Evolutionary conservation across 345 rosid genomes (phyloP).

Genomic region (Clausena lansium): DNA sequence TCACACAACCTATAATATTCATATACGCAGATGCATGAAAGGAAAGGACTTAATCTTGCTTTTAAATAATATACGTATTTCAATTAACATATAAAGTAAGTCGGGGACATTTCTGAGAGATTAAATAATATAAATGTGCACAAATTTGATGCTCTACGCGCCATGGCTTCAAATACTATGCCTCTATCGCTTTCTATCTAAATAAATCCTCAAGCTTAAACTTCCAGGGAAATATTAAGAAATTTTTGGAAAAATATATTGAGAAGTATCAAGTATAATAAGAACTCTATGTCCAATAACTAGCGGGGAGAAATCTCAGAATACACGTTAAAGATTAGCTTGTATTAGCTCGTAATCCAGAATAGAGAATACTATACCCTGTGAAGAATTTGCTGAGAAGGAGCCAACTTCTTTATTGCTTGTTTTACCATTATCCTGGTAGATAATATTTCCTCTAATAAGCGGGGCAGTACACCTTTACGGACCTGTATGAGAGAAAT

Average conservation of each 20-base stretch:
- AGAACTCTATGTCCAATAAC: not conserved
- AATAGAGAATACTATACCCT: conserved; percentile 49
- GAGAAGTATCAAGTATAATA: not conserved
- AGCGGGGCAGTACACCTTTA: conserved; percentile 81
- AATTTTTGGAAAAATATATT: not conserved
- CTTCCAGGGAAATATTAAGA: not conserved
- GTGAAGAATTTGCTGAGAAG: conserved; percentile 73
- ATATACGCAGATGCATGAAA: not conserved
- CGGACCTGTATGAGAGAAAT: conserved; percentile 45
- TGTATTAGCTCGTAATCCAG: not conserved
- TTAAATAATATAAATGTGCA: not conserved
- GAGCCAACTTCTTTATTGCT: conserved; percentile 83
- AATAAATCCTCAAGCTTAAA: not conserved
- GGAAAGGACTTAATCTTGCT: not conserved
- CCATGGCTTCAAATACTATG: not conserved
- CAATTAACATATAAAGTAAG: not conserved
- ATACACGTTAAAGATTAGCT: not conserved
- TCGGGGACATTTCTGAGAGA: not conserved
- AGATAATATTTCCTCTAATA: conserved; percentile 88
- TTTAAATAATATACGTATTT: not conserved
- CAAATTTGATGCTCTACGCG: not conserved
- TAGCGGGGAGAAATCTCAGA: not conserved
- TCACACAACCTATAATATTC: not conserved
- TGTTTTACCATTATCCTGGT: conserved; percentile 94
- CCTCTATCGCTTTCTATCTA: not conserved